phyloP scores from a whole-genome alignment of 2,329 filamentous ascomycete species.

The Tetracladium maxilliforme region DNA sequence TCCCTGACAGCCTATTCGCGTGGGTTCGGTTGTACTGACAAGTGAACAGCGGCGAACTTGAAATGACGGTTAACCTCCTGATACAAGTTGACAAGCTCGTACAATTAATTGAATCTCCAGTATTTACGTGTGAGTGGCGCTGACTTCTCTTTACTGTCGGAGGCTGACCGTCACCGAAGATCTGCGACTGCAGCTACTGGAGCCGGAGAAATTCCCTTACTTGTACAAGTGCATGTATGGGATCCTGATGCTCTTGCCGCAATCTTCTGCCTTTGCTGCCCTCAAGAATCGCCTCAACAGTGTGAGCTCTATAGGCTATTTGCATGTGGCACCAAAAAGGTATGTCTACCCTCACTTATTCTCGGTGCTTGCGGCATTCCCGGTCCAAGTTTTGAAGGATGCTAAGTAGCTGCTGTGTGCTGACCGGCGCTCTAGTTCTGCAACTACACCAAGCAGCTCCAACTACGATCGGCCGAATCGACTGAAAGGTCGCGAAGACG shows the following conservation, averaged over 20 bases:
- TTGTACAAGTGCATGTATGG: conserved; percentile 97
- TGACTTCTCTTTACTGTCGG: background rate
- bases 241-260: conserved; percentile 92
- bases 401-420: too few relatives aligned
- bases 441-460: conserved; percentile 31
- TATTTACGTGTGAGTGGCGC: conserved; percentile 78
- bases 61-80: conserved; percentile 97
- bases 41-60: conserved; percentile 63
- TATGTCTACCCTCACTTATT: conserved; percentile 31
- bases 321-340: conserved; percentile 71
- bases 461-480: conserved; percentile 61
- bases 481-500: conserved; percentile 68
- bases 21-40: conserved; percentile 8
- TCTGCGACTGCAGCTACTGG: conserved; percentile 82
- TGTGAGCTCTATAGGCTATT: conserved; percentile 90
- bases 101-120: conserved; percentile 88
- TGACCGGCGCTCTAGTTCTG: conserved; percentile 18
- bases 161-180: conserved; percentile 35
- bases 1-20: conserved; percentile 4
- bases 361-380: conserved; percentile 10
- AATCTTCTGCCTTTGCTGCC: conserved; percentile 92
- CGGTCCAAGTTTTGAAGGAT: too few relatives aligned
- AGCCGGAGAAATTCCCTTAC: conserved; percentile 88
- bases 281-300: conserved; percentile 94
- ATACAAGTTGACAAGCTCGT: conserved; percentile 99